Evolutionary conservation across 345 rosid species (phyloP), one percentile per base, ranked within the genome.

Genomic region (Eucalyptus tenuipes): DNA sequence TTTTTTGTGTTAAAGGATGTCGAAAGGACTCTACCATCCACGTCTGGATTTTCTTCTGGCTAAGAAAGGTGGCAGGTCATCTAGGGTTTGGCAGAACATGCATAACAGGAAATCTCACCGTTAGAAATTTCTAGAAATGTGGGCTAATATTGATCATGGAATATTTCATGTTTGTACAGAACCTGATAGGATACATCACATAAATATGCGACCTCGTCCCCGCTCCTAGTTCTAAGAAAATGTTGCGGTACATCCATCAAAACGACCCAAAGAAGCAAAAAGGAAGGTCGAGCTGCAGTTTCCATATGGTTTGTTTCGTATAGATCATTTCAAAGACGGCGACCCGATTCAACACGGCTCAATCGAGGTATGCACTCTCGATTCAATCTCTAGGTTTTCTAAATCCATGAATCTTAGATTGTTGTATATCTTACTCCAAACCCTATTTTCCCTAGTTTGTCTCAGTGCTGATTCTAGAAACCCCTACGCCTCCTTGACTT

Each of bases 181-280:
- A n/a, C 47, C 15, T 3, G 1, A 37, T 12, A 6, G 5, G 8
- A 40, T 2, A 20, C 15, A 7, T 75, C 7, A 75, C 7, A 20
- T 18, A 5, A 75, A 75, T 75, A 5, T 1, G 14, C 5, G 7
- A 5, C 8, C 2, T 20, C 5, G 3, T n/a, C 5, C 10, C 5
- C 0, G 2, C 71, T n/a, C 2, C 17, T n/a, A 7, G 2, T 64
- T 64, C 8, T 64, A 31, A 64, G 8, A 64, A 37, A 37, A 37
- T 7, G 25, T 75, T 18, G 15, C 2, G 3, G 29, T 10, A 37
- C 7, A 75, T 11, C 27, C 8, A 37, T 40, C 15, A 20, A 40
- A 40, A 37, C 29, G 2, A 1, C 13, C 27, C 47, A 11, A 37
- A 42, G 27, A 44, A 20, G 82, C 82, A 6, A 68, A 68, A 40